Percentiles rank a stretch among this genome's conserved stretches.
These are phyloP conservation scores for Boehmeria nivea DNA, from an alignment of 306 rosid genomes.

Conservation along the genomic window DNA sequence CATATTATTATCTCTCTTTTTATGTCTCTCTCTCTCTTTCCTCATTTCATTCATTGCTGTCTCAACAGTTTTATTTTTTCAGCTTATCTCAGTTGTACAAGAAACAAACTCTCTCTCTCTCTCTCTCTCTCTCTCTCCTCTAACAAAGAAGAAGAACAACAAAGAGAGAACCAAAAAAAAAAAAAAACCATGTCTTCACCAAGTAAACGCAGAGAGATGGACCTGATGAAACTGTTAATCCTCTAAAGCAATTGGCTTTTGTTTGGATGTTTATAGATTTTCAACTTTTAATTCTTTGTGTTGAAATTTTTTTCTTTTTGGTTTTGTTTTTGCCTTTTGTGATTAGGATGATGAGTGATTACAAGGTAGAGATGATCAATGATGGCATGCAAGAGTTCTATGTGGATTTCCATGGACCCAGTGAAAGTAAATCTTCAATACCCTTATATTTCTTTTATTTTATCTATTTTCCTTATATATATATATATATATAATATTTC, in stretches of 20 bases:
- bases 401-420: conserved; percentile 84
- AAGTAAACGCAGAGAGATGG: conserved; percentile 92
- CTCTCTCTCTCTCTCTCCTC: conserved; percentile 16
- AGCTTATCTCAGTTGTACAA: conserved; percentile 24
- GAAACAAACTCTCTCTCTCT: conserved; percentile 8
- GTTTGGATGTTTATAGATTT: not conserved
- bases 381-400: conserved; percentile 78
- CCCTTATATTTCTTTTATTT: conserved; percentile 18
- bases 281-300: not conserved
- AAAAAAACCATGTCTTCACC: conserved; percentile 69
- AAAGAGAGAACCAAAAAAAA: not conserved
- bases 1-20: conserved; percentile 18
- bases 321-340: conserved; percentile 15
- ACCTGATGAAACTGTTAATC: conserved; percentile 82
- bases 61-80: conserved; percentile 25
- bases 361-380: conserved; percentile 78
- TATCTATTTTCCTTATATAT: no score
- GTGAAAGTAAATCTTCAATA: conserved; percentile 49
- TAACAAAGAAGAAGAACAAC: conserved; percentile 8
- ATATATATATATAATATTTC: no score
- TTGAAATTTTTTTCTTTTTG: not conserved
- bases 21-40: conserved; percentile 1
- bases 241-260: not conserved
- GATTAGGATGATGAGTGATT: conserved; percentile 91
- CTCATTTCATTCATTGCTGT: conserved; percentile 22